Base-by-base conservation (phyloP, 495 filamentous ascomycete genomes). In the Geopyxis carbonaria region DNA sequence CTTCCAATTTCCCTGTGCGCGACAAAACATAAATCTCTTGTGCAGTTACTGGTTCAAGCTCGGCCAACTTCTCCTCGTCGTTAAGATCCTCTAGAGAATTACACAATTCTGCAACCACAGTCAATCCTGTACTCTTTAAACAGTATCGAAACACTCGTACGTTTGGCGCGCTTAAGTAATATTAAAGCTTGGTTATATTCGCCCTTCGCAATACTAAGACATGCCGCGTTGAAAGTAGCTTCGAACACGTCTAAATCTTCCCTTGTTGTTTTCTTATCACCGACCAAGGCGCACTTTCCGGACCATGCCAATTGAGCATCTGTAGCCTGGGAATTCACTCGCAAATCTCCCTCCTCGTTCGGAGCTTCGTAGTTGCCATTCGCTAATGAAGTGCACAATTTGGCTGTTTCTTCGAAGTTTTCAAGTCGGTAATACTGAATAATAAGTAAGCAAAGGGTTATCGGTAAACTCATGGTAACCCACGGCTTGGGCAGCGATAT, bases 171-270 rank as follows among this genome's bases (percentile, higher is more conserved):
- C 61, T 80, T 85, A 23, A 99, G 61, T 31, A 95, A 64, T 13
- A 93, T 58, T 38, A 79, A 73, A 3, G 72, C 83, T 51, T 85
- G 74, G 14, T 56, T 61, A 34, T 86, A 69, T 46, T 85, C 81
- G 8, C 78, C 80, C 43, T 76, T 67, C 7, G 83, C 82, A 53
- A 95, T 79, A 55, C 75, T 78, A 30, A 69, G 70, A 56, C 87
- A 95, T 16, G 86, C 91, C 5, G 78, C 75, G 63, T 97, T 97
- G 60, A 86, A 97, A 0, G 83, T 71, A 3, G 78, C 91, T 59
- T 97, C 89, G 48, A 95, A 97, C 2, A 76, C 75, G 53, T 94
- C 83, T 31, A 93, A 58, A 50, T 92, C 82, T 40, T 84, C 81
- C 43, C 76, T 66, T 13, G 61, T 64, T 10, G 74, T 65, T 53